Percentiles rank a stretch among this genome's conserved stretches.
Conservation (phyloP, 257 asterid species). For the Oldenlandia corymbosa region DNA sequence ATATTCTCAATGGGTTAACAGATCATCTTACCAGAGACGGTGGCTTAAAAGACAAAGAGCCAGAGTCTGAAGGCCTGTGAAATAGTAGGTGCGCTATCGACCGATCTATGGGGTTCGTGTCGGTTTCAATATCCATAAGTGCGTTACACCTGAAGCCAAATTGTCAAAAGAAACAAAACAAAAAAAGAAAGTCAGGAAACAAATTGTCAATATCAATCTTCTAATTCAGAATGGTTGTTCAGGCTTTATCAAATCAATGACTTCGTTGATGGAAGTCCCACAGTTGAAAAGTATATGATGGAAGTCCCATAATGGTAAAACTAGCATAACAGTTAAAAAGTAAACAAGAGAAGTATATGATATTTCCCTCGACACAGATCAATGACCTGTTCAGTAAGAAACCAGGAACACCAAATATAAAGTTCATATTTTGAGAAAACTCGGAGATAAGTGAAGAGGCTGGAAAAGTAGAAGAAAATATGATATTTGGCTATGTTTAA, state of each 20-base stretch:
- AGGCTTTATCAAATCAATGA: background rate
- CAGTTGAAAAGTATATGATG: no score
- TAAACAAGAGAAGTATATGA: no score
- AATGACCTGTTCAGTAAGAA: background rate
- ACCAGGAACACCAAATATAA: background rate
- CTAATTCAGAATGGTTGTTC: no score
- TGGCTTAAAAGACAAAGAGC: constrained; percentile 31
- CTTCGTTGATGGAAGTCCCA: no score
- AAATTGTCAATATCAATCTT: no score
- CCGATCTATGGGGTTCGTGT: constrained; percentile 83
- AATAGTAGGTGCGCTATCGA: constrained; percentile 80
- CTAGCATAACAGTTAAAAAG: background rate
- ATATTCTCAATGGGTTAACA: background rate
- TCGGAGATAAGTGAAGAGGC: no score
- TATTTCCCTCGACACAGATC: background rate
- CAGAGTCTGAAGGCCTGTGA: constrained; percentile 55
- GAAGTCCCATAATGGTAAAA: background rate
- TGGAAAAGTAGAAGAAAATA: no score
- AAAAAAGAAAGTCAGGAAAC: background rate
- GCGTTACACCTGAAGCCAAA: constrained; percentile 37
- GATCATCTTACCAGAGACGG: constrained; percentile 35
- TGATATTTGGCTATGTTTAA: no score
- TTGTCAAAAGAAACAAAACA: background rate
- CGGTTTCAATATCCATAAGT: constrained; percentile 62
- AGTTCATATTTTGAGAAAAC: no score